These are phyloP conservation scores for Alternaria alternata DNA, from an alignment of 2,329 filamentous ascomycete species.

Conservation along the genomic window DNA sequence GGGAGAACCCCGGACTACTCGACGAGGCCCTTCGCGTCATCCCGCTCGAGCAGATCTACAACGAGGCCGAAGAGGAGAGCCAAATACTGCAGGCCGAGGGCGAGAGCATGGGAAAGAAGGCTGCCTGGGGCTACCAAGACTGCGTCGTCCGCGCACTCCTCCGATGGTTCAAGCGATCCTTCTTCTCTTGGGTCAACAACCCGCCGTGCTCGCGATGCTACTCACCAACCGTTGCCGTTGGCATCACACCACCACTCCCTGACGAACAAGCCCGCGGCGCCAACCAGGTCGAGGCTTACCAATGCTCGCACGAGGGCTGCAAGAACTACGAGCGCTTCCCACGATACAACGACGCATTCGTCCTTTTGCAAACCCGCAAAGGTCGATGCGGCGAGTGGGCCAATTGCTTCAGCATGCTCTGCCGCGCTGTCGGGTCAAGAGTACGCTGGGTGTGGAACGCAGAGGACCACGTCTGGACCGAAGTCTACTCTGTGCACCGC, in stretches of 20 bases:
- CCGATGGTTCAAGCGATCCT: conserved; percentile 94
- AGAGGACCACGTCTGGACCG: conserved; percentile 97
- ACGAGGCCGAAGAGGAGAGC: conserved; percentile 91
- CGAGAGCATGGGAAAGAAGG: conserved; percentile 80
- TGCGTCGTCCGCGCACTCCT: conserved; percentile 90
- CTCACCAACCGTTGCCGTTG: conserved; percentile 82
- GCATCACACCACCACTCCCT: conserved; percentile 82
- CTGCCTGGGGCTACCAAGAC: conserved; percentile 97
- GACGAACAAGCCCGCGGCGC: conserved; percentile 92
- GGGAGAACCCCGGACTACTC: conserved; percentile 93
- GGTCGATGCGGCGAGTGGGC: conserved; percentile 96
- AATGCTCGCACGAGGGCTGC: conserved; percentile 80
- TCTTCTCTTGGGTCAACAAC: conserved; percentile 98
- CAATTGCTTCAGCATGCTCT: conserved; percentile 99
- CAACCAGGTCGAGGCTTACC: conserved; percentile 86
- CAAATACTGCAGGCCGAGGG: conserved; percentile 89
- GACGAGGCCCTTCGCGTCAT: conserved; percentile 90
- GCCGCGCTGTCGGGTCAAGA: conserved; percentile 86
- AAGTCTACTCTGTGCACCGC: conserved; percentile 94
- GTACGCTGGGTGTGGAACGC: conserved; percentile 99
- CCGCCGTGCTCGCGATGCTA: conserved; percentile 83
- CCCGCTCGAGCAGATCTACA: conserved; percentile 88
- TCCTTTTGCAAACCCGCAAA: conserved; percentile 82
- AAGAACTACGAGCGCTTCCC: conserved; percentile 87
- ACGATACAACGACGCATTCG: conserved; percentile 94